Evolutionary conservation across 176 grass and related monocot species (phyloP).

Genomic region (Leersia perrieri): DNA sequence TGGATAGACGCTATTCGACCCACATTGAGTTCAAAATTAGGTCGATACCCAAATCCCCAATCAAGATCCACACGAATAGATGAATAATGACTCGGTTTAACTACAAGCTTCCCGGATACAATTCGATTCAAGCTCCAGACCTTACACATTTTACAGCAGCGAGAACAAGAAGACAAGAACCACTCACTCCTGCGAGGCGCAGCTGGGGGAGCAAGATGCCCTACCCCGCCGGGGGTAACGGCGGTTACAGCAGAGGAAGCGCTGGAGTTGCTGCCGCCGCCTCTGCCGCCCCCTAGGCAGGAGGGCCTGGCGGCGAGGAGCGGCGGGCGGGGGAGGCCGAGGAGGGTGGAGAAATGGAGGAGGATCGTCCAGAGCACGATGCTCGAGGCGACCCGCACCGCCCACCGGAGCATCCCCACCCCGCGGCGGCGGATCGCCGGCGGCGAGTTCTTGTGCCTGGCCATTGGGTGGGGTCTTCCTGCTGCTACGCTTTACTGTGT

Average conservation of each 20-base stretch:
- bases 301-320: constrained; percentile 51
- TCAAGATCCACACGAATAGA: neutral
- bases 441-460: constrained; percentile 34
- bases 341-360: constrained; percentile 60
- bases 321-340: constrained; percentile 51
- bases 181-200: constrained; percentile 65
- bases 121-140: constrained; percentile 24
- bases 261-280: constrained; percentile 27
- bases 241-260: constrained; percentile 11
- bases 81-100: constrained; percentile 3
- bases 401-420: constrained; percentile 43
- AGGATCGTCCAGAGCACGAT: constrained; percentile 70
- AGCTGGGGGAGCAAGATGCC: constrained; percentile 29
- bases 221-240: constrained; percentile 28
- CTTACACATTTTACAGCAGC: neutral
- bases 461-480: constrained; percentile 17
- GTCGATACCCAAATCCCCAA: neutral
- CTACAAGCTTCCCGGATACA: neutral
- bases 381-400: constrained; percentile 63
- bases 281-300: constrained; percentile 36
- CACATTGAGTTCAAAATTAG: neutral
- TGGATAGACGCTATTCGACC: neutral
- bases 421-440: constrained; percentile 34
- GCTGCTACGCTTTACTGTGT: neutral
- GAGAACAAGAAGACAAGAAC: constrained; percentile 22